Evolutionary conservation across 768 basidiomycete genomes (phyloP).

Genomic region (Boletus speciosus): DNA sequence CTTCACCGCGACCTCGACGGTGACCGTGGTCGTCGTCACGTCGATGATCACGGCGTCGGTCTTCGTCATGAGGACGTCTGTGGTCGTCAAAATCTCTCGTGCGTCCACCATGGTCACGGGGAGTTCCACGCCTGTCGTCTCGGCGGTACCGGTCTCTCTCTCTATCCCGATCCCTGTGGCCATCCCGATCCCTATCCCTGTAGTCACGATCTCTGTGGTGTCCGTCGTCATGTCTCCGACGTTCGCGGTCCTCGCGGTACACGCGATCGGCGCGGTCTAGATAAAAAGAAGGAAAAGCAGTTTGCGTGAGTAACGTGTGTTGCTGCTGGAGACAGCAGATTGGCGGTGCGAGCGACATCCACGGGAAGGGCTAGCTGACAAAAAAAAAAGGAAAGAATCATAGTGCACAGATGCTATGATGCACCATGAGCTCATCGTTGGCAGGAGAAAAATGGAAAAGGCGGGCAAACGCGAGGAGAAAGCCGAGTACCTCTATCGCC

Average conservation of each 20-base stretch:
- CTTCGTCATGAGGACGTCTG: constrained; percentile 44
- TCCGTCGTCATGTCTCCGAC: constrained; percentile 59
- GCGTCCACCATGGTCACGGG: constrained; percentile 45
- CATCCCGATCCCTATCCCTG: constrained; percentile 42
- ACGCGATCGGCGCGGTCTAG: constrained; percentile 48
- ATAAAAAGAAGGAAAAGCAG: constrained; percentile 44
- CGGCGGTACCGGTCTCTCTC: constrained; percentile 39
- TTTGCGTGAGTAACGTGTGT: constrained; percentile 50
- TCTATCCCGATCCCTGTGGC: constrained; percentile 28
- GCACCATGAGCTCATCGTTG: constrained; percentile 66
- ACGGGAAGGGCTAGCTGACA: constrained; percentile 61
- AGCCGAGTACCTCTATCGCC: constrained; percentile 33
- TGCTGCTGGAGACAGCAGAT: constrained; percentile 41
- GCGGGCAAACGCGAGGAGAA: constrained; percentile 32
- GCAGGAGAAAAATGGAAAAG: constrained; percentile 35
- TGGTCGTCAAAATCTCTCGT: constrained; percentile 46
- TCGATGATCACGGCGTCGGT: constrained; percentile 46
- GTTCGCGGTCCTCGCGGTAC: constrained; percentile 62
- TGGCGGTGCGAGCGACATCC: constrained; percentile 38
- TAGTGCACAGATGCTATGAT: constrained; percentile 41
- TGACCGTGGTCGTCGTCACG: constrained; percentile 40
- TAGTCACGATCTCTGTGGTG: constrained; percentile 52
- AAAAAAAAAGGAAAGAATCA: constrained; percentile 35
- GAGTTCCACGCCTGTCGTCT: constrained; percentile 50
- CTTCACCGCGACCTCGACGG: constrained; percentile 36